Percentiles rank a stretch among this genome's conserved stretches.
These are phyloP conservation scores for Penstemon barbatus DNA, from an alignment of 257 asterid genomes.

Conservation along the genomic window DNA sequence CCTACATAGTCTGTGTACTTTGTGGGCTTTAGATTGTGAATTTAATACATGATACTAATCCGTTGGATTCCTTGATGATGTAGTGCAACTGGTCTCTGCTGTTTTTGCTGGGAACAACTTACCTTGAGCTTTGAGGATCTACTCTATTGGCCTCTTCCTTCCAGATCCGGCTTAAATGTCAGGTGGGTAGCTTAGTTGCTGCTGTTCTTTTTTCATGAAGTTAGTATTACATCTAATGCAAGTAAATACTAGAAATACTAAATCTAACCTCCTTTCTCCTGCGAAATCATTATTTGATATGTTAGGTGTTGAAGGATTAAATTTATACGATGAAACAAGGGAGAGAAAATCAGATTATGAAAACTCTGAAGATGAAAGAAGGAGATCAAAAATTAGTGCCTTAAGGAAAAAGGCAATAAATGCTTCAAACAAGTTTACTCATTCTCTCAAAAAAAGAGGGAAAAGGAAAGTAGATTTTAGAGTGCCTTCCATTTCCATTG, in stretches of 20 bases:
- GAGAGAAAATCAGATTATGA: constrained; percentile 85
- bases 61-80: constrained; percentile 8
- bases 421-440: constrained; percentile 91
- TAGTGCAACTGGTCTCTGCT: constrained; percentile 20
- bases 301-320: constrained; percentile 53
- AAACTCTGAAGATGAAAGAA: constrained; percentile 79
- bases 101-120: neutral
- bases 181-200: constrained; percentile 38
- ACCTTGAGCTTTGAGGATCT: constrained; percentile 17
- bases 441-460: constrained; percentile 85
- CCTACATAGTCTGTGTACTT: neutral
- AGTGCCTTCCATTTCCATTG: constrained; percentile 79
- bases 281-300: constrained; percentile 22
- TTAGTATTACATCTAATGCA: neutral
- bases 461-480: constrained; percentile 87
- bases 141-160: constrained; percentile 8
- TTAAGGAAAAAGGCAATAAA: constrained; percentile 80
- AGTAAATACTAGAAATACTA: neutral
- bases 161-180: constrained; percentile 49
- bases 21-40: neutral
- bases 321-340: constrained; percentile 61
- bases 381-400: constrained; percentile 75
- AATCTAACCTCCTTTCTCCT: neutral
- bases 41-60: neutral
- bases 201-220: constrained; percentile 1